Evolutionary conservation across 768 basidiomycete genomes (phyloP).

Genomic region (Calocybe gangraenosa): DNA sequence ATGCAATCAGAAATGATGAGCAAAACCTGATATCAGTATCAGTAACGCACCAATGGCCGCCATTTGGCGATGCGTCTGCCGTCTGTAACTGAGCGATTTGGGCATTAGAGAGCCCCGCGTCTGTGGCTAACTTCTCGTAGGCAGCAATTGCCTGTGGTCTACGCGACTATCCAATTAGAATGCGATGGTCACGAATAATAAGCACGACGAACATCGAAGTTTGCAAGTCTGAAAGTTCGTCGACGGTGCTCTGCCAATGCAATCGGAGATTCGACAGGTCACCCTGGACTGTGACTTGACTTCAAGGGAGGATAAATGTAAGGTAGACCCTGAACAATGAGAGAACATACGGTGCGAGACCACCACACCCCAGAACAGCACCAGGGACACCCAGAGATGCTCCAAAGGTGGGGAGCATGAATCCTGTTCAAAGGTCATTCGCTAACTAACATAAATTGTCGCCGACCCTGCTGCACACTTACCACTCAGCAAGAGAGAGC

Average conservation of each 20-base stretch:
- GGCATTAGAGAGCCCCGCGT: conserved; percentile 11
- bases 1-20: too few relatives aligned
- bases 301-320: not conserved
- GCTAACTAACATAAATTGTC: too few relatives aligned
- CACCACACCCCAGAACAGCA: conserved; percentile 22
- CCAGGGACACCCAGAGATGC: conserved; percentile 21
- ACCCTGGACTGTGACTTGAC: conserved; percentile 22
- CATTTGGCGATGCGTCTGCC: conserved; percentile 21
- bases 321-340: not conserved
- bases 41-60: conserved; percentile 21
- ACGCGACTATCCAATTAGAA: not conserved
- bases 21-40: too few relatives aligned
- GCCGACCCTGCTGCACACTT: not conserved
- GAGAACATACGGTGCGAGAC: conserved; percentile 18
- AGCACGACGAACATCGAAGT: conserved; percentile 16
- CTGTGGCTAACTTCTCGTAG: conserved; percentile 19
- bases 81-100: conserved; percentile 20
- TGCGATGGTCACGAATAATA: too few relatives aligned
- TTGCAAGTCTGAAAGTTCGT: conserved; percentile 20
- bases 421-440: conserved; percentile 12
- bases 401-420: conserved; percentile 22
- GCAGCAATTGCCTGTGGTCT: conserved; percentile 20
- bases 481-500: conserved; percentile 23
- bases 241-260: conserved; percentile 22
- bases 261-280: conserved; percentile 19